Conservation (phyloP, 805 yeast species). For the Barnettozyma sucrosica region DNA sequence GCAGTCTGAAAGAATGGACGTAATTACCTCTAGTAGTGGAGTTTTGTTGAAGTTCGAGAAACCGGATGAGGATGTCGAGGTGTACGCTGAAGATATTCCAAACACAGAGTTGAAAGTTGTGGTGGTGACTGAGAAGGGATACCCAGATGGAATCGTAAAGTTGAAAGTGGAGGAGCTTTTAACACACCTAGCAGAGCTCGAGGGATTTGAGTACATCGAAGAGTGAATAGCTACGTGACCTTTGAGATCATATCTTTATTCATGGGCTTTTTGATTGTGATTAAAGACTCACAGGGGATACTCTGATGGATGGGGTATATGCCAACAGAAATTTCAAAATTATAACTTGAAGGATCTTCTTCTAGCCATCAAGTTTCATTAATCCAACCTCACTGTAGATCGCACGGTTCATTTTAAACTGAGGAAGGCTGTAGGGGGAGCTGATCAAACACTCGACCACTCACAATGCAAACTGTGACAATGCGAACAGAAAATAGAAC, state of each 20-base stretch:
- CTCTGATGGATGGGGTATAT: neutral
- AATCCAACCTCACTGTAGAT: neutral
- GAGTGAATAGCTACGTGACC: conserved; percentile 2
- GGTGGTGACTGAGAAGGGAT: conserved; percentile 19
- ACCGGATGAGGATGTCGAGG: conserved; percentile 7
- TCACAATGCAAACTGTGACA: neutral
- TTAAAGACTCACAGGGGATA: neutral
- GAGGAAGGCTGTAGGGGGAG: neutral
- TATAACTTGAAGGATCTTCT: neutral
- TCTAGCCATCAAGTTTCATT: neutral
- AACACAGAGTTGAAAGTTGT: conserved; percentile 18
- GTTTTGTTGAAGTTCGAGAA: conserved; percentile 7
- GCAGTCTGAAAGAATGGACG: neutral
- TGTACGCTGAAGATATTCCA: conserved; percentile 10
- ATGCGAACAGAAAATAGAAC: too few species aligned
- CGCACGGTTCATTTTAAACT: neutral
- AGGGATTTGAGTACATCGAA: conserved; percentile 16
- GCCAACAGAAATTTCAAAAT: neutral
- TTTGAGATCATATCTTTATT: neutral
- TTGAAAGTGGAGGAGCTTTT: conserved; percentile 15
- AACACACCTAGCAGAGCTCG: conserved; percentile 15
- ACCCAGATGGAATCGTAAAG: conserved; percentile 22
- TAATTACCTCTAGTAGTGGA: neutral
- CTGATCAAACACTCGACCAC: neutral
- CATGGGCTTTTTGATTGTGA: neutral